Conservation (phyloP, 495 filamentous ascomycete species). For the Trichodelitschia bisporula region DNA sequence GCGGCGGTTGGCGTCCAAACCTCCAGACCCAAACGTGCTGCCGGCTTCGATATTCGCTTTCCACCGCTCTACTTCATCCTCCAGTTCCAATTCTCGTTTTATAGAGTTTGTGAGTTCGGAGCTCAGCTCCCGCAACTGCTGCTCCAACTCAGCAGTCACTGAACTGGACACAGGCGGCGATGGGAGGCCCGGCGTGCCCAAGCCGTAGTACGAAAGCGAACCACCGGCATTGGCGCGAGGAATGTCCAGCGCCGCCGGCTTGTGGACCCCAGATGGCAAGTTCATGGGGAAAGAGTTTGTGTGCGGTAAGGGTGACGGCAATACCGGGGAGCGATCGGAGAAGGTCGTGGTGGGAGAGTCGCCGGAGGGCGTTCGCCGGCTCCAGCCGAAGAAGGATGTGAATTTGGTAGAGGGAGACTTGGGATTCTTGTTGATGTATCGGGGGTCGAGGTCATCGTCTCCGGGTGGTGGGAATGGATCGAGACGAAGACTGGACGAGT, state of each 20-base stretch:
- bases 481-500: background rate
- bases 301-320: constrained; percentile 4
- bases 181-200: constrained; percentile 16
- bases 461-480: background rate
- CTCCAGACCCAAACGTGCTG: constrained; percentile 8
- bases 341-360: background rate
- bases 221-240: constrained; percentile 12
- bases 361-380: background rate
- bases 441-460: too few species aligned
- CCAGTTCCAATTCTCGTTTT: constrained; percentile 83
- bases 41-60: constrained; percentile 35
- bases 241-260: constrained; percentile 15
- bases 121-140: constrained; percentile 79
- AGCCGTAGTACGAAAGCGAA: constrained; percentile 13
- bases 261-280: constrained; percentile 5
- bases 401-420: background rate
- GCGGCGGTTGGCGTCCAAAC: constrained; percentile 24
- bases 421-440: background rate
- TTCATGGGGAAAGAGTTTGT: constrained; percentile 6
- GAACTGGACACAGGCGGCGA: constrained; percentile 21
- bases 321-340: background rate
- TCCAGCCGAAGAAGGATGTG: constrained; percentile 1
- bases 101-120: constrained; percentile 81
- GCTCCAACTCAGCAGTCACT: constrained; percentile 56
- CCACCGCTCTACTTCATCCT: constrained; percentile 73